Conservation (phyloP, 179 eudicot species). For the Actinidia polygama region DNA sequence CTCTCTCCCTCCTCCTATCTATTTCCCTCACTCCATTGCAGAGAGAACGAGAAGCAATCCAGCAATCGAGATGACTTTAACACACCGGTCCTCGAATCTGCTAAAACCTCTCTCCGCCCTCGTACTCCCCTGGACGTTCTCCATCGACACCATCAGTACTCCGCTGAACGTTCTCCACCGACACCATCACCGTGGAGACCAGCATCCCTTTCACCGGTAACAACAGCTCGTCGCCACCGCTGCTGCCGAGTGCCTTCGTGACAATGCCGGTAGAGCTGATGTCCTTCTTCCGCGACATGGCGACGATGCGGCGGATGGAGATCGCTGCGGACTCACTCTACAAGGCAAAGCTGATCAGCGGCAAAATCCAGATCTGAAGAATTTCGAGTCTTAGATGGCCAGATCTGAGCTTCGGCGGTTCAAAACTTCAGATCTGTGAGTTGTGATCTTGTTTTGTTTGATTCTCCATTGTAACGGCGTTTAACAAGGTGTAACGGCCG, state of each 20-base stretch:
- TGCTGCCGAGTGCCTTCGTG: slow-evolving; percentile 54
- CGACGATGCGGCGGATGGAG: slow-evolving; percentile 88
- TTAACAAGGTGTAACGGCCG: too few relatives aligned
- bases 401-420: too few relatives aligned
- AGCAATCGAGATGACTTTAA: slow-evolving; percentile 43
- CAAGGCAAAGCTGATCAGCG: slow-evolving; percentile 88
- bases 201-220: slow-evolving; percentile 75
- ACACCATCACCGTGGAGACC: slow-evolving; percentile 76
- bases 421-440: too few relatives aligned
- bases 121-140: slow-evolving; percentile 15
- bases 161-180: slow-evolving; percentile 42
- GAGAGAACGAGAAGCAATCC: not conserved
- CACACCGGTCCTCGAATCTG: slow-evolving; percentile 35
- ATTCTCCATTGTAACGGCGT: too few relatives aligned
- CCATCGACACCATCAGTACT: too few relatives aligned
- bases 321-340: slow-evolving; percentile 95
- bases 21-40: not conserved
- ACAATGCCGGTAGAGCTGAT: slow-evolving; percentile 72
- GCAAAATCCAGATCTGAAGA: slow-evolving; percentile 8
- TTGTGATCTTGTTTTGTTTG: too few relatives aligned
- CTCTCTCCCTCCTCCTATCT: not conserved
- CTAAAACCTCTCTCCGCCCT: slow-evolving; percentile 37
- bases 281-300: slow-evolving; percentile 76
- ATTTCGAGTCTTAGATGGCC: too few relatives aligned
- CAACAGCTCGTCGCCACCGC: slow-evolving; percentile 72